Evolutionary conservation across 163 green algal species (phyloP), one percentile per base, ranked within the genome.

Genomic region (Prototheca wickerhamii): DNA sequence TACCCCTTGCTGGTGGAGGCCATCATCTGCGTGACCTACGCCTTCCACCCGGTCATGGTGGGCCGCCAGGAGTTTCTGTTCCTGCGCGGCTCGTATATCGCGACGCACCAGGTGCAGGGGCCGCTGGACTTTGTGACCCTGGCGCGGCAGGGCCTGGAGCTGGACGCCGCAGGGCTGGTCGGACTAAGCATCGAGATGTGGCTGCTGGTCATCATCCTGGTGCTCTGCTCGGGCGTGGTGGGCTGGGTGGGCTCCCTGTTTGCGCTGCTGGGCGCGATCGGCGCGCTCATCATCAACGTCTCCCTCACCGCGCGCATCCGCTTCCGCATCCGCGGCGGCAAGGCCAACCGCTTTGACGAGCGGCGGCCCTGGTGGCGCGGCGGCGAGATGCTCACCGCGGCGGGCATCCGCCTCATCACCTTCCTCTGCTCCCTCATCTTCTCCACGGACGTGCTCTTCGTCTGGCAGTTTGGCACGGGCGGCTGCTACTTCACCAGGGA

Each of bases 401-500:
- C 23, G 12, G 18, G 15, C 46, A 54, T 54, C 1, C 46, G 46
- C 46, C 10, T 67, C 2, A 21, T 67, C 5, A 31, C 58, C 20
- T 72, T 72, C 58, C 58, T 72, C 23, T 62, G 35, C 50, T 67
- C 58, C 3, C 62, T 63, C 29, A 18, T 67, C 29, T 72, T 53
- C 63, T 50, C 42, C 6, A 61, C 55, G 5, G 49, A 30, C 55
- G 55, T 61, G 15, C 29, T 61, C 32, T 32, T 61, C 17, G 55
- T 31, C 15, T 61, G 55, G 55, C 55, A 61, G 55, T 60, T 67
- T 67, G 61, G 61, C 50, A 21, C 8, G 33, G 0, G 17, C 51
- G 58, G 46, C 50, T 68, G 61, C 50, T 61, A 61, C 50, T 68
- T 68, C 34, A 29, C 37, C 1, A 1, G 18, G 3, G 49, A 60